Evolutionary conservation across 345 rosid genomes (phyloP), one percentile per base, ranked within the genome.

Genomic region (Syzygium jambos): DNA sequence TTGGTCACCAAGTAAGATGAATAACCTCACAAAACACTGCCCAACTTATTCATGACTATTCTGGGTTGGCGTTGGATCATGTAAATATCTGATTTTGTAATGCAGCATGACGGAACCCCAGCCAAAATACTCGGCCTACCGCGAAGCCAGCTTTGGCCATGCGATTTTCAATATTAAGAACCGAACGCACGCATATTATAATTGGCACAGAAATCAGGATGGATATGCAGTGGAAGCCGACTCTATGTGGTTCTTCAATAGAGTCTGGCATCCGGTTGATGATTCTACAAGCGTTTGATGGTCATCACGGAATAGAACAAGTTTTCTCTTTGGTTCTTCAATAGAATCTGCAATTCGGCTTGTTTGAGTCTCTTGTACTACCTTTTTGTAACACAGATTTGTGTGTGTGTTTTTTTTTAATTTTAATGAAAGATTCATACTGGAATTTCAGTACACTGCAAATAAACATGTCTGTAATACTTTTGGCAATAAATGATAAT

Each of bases 131-230:
- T 98, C 99, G 5, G 98, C 99, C 2, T 98, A 88, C 51, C 93
- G 99, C 3, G 99, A 98, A 87, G 98, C 99, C 5, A 96, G 99
- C 87, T 98, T 95, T 30, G 99, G 99, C 13, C 99, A 98, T 17
- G 99, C 98, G 25, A 92, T 92, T 51, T 95, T 96, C 7, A 93
- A 93, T 57, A 95, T 96, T 78, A 94, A 95, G 96, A 98, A 98
- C 93, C 85, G 94, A 86, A 95, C 99, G 8, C 99, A 96, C 12
- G 98, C 99, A 13, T 89, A 88, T 85, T 95, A 94, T 78, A 92
- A 92, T 86, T 97, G 99, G 99, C 98, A 97, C 73, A 91, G 97
- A 29, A 97, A 97, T 87, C 96, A 96, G 23, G 99, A 96, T 90
- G 98, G 98, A 10, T 94, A 86, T 52, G 95, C 97, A 0, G 95